These are phyloP conservation scores for Sordariomycetes sp. DNA, from an alignment of 2,329 filamentous ascomycete species.

Conservation along the genomic window DNA sequence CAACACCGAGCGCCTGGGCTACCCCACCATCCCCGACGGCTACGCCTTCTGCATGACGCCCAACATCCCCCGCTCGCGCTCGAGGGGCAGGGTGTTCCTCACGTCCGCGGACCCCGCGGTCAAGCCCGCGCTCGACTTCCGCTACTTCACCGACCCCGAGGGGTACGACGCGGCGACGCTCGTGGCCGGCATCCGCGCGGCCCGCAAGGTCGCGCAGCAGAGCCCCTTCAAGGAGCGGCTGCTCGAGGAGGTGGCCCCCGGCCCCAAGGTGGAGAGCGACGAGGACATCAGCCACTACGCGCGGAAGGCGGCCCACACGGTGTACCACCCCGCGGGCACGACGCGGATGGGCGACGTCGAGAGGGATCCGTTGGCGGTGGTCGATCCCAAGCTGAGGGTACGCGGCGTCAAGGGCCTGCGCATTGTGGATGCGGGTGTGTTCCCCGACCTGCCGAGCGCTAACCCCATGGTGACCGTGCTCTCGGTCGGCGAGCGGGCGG, in stretches of 20 bases:
- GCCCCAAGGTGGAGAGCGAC: conserved; percentile 61
- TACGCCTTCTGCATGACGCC: conserved; percentile 91
- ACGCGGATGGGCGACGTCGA: conserved; percentile 77
- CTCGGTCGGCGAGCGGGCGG: conserved; percentile 71
- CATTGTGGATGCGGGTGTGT: conserved; percentile 79
- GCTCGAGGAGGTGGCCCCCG: conserved; percentile 71
- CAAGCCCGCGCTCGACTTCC: conserved; percentile 79
- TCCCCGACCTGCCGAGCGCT: conserved; percentile 76
- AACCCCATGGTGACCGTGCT: conserved; percentile 90
- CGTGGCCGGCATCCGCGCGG: conserved; percentile 65
- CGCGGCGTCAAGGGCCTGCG: conserved; percentile 62
- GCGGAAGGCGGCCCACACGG: conserved; percentile 70
- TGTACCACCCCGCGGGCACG: conserved; percentile 83
- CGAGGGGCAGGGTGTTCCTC: conserved; percentile 66
- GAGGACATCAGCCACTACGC: conserved; percentile 77
- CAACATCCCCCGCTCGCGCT: conserved; percentile 77
- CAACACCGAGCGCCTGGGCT: conserved; percentile 75
- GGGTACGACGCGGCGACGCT: conserved; percentile 78
- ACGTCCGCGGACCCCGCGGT: conserved; percentile 63
- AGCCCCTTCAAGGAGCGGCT: conserved; percentile 75
- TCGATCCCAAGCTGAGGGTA: conserved; percentile 65
- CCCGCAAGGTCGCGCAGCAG: conserved; percentile 65
- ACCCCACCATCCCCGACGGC: conserved; percentile 43
- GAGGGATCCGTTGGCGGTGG: conserved; percentile 63
- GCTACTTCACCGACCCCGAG: conserved; percentile 79